Base-by-base conservation (phyloP, 495 filamentous ascomycete species). In the Penicillium cosmopolitanum region DNA sequence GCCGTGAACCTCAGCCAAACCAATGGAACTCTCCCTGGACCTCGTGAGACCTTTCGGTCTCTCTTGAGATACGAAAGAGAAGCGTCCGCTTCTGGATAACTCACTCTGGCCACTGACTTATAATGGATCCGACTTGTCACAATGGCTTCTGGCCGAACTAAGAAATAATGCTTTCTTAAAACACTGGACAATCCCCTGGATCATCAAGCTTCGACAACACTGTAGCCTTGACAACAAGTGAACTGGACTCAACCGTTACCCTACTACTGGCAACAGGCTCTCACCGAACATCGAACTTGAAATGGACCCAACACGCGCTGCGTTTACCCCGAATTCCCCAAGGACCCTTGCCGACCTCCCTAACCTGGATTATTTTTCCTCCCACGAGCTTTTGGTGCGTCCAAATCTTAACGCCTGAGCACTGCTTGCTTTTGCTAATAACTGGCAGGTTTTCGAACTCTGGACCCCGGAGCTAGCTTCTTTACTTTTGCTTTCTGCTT, bases 401-500 rank as follows among this genome's bases (percentile, higher is more conserved):
- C 25, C 4, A 31, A 44, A 23, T 28, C 12, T 23, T 23, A 16
- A 42, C 33, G 2, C 35, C 10, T 38, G 25, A 4, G 28, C 47
- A 50, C 11, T 10, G 51, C n/a, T 11, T 40, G 33, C 21, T 36
- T 18, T 50, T 55, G 55, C 66, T 67, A 62, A 70, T 47, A 52
- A 13, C 34, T 33, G 46, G 50, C 47, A 66, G 66, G 66, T 51
- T 44, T 61, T n/a, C 25, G 25, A 38, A 46, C 50, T 48, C 47
- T 72, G 72, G 72, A 73, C 61, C 59, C 57, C 53, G 64, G 69
- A 71, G 21, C 51, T 58, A 33, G 51, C 50, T 40, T 46, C 67
- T 40, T 56, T 60, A 31, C 6, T 38, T 62, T 38, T 59, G 28
- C 28, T 31, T 31, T 31, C 8, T 31, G 28, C 33, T 53, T 58